Percentiles rank a stretch among this genome's conserved stretches.
Conservation (phyloP, 805 yeast genomes). For the Teunomyces funiuensis region DNA sequence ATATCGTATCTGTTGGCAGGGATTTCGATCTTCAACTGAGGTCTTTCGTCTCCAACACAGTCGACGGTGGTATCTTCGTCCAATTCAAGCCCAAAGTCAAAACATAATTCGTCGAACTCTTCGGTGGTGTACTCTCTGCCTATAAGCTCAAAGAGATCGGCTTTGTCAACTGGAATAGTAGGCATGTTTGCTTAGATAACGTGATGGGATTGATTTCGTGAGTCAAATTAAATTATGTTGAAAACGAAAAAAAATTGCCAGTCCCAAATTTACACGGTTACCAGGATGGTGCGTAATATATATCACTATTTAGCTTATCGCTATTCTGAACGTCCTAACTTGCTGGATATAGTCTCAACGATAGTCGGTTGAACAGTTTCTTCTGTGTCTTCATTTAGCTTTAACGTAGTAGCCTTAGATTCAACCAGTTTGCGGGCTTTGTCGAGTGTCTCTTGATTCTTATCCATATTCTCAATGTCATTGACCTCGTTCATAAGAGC, state of each 20-base stretch:
- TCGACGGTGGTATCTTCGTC: conserved; percentile 95
- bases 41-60: conserved; percentile 75
- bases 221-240: conserved; percentile 10
- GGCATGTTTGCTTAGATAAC: conserved; percentile 65
- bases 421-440: conserved; percentile 17
- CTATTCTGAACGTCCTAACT: not conserved
- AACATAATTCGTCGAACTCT: conserved; percentile 95
- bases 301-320: not conserved
- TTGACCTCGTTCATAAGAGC: conserved; percentile 45
- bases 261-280: conserved; percentile 6
- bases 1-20: conserved; percentile 98
- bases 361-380: conserved; percentile 6
- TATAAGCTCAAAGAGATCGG: conserved; percentile 80
- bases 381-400: conserved; percentile 23
- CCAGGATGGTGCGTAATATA: not conserved
- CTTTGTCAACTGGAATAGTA: conserved; percentile 92
- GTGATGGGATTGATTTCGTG: conserved; percentile 5
- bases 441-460: conserved; percentile 15
- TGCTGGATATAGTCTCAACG: not conserved
- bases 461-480: conserved; percentile 40
- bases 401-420: conserved; percentile 3
- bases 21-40: conserved; percentile 94
- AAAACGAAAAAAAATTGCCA: conserved; percentile 2
- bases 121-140: conserved; percentile 65
- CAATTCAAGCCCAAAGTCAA: conserved; percentile 94